Evolutionary conservation across 345 rosid species (phyloP), one percentile per base, ranked within the genome.

Genomic region (Geranium rotundifolium): DNA sequence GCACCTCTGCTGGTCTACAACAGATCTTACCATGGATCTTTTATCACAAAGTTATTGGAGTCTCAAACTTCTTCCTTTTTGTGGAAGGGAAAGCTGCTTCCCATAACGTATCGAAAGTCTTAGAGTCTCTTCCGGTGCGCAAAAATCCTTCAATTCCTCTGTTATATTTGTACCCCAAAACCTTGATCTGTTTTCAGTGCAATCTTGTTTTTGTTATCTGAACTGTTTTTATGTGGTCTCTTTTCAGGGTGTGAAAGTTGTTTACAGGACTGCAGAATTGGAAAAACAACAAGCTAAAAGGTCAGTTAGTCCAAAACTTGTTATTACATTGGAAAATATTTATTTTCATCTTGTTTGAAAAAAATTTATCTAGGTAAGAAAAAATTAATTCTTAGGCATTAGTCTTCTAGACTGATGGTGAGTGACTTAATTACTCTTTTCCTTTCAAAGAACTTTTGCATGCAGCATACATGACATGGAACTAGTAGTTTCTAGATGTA

Each of bases 1-100:
- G 95, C 76, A 93, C 92, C 71, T 90, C 97, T 18, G 99, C 90
- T 62, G 99, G 97, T 31, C 72, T 93, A 66, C 90, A 88, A 60
- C 97, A 90, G 73, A 90, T 73, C 54, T 59, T 93, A 34, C 99
- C 96, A 0, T 93, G 99, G 99, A 70, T 90, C n/a, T 90, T 78
- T 67, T 90, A 78, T 75, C 97, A 93, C 76, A 93, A 90, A 75
- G 96, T 85, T 66, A 82, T 85, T 68, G 99, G 97, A 20, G 90
- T 88, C 74, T 90, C 97, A 16, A 76, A 75, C 14, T 90, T 90
- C 74, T 84, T 86, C 59, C 87, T 93, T 41, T 93, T 93, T 34
- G 97, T 93, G 71, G 97, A 93, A 58, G 99, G 99, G 49, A 90
- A 85, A 68, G 99, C 97, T 71, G 90, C 97, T 56, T 74, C 90